Evolutionary conservation across 2,329 filamentous ascomycete species (phyloP).

Genomic region (Hortaea werneckii): DNA sequence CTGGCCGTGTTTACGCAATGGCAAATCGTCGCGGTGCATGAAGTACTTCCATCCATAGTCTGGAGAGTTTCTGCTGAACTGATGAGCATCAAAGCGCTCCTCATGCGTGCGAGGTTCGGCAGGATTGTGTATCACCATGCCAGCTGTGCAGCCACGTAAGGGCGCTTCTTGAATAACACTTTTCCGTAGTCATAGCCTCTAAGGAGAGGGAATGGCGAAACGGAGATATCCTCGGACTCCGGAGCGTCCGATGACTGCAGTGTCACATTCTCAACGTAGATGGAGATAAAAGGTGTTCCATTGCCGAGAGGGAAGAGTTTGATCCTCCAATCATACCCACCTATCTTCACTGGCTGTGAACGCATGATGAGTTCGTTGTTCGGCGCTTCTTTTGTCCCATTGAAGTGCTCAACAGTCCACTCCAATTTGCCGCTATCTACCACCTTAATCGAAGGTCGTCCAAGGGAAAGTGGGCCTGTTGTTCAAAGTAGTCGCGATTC

Average conservation of each 20-base stretch:
- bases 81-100: conserved; percentile 47
- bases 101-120: conserved; percentile 50
- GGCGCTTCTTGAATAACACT: conserved; percentile 27
- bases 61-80: conserved; percentile 47
- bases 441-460: conserved; percentile 48
- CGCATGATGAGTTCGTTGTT: conserved; percentile 50
- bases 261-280: conserved; percentile 52
- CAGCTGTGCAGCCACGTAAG: conserved; percentile 48
- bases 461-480: conserved; percentile 44
- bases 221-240: conserved; percentile 16
- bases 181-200: conserved; percentile 7
- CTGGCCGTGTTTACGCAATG: conserved; percentile 46
- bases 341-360: conserved; percentile 46
- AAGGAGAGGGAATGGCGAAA: conserved; percentile 21
- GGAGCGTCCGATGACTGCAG: conserved; percentile 23
- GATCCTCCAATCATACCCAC: conserved; percentile 54
- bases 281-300: conserved; percentile 46
- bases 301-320: conserved; percentile 56
- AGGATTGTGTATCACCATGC: conserved; percentile 54
- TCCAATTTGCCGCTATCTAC: conserved; percentile 46
- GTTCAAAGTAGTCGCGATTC: conserved; percentile 51
- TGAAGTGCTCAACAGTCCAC: conserved; percentile 49
- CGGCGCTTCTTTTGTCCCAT: conserved; percentile 50
- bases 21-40: conserved; percentile 46
- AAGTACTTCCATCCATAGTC: conserved; percentile 58